Conservation (phyloP, 2,329 filamentous ascomycete genomes). For the Venturiaceae sp. region DNA sequence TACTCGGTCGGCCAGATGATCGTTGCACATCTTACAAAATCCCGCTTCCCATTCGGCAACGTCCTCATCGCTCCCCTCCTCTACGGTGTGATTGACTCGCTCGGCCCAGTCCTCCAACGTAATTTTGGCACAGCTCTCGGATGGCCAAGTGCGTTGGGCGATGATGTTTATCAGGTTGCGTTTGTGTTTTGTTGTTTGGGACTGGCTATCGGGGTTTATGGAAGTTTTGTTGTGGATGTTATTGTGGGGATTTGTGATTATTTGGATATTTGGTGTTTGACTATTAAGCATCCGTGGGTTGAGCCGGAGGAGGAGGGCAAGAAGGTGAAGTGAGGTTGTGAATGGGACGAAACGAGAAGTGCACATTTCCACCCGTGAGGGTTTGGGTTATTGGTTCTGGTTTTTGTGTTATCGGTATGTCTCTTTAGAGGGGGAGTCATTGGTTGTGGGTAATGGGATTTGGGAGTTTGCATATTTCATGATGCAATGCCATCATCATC, state of each 20-base stretch:
- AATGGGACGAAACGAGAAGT: no score
- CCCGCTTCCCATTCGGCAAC: constrained; percentile 84
- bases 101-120: constrained; percentile 57
- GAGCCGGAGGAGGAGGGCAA: constrained; percentile 23
- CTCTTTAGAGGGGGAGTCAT: no score
- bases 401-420: no score
- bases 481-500: no score
- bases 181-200: constrained; percentile 87
- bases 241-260: constrained; percentile 98
- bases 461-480: no score
- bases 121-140: constrained; percentile 21
- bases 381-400: no score
- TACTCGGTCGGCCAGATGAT: constrained; percentile 96
- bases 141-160: constrained; percentile 31
- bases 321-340: constrained; percentile 10
- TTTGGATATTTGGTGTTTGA: constrained; percentile 95
- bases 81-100: constrained; percentile 68
- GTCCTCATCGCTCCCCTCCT: constrained; percentile 69
- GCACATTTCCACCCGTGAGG: no score
- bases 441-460: no score
- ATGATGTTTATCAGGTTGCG: constrained; percentile 77
- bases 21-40: constrained; percentile 81
- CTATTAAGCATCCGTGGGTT: constrained; percentile 73
- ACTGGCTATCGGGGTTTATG: constrained; percentile 80
- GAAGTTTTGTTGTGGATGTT: constrained; percentile 93